Conservation (phyloP, 1,284 basidiomycete species). For the Marasmius tenuissimus region DNA sequence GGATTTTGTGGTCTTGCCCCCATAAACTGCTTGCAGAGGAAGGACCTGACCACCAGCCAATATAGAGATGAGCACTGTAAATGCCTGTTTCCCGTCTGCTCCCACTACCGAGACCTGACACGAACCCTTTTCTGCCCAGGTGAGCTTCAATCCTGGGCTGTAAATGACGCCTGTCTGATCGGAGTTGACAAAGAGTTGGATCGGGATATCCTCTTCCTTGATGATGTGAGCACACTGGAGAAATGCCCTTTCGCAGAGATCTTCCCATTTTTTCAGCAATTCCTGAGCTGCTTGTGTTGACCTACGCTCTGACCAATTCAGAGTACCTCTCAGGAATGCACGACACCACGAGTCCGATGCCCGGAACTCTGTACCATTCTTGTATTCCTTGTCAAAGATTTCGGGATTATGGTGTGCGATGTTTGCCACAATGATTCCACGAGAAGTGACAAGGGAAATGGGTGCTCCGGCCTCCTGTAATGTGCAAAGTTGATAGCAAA, state of each 20-base stretch:
- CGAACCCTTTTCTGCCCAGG: conserved; percentile 26
- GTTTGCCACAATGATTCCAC: conserved; percentile 24
- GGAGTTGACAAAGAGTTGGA: conserved; percentile 31
- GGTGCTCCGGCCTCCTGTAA: conserved; percentile 16
- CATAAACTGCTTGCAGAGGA: conserved; percentile 30
- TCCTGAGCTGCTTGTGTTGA: conserved; percentile 34
- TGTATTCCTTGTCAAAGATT: conserved; percentile 17
- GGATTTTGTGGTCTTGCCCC: conserved; percentile 22
- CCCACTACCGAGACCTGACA: conserved; percentile 32
- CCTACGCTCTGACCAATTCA: conserved; percentile 23
- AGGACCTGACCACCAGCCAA: conserved; percentile 25
- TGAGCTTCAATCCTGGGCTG: conserved; percentile 25
- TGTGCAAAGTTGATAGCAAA: conserved; percentile 16
- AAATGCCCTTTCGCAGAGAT: conserved; percentile 22
- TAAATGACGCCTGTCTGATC: conserved; percentile 37
- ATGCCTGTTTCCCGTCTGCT: conserved; percentile 36
- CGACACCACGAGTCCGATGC: conserved; percentile 27
- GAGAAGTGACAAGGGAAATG: conserved; percentile 21
- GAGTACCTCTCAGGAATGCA: conserved; percentile 17
- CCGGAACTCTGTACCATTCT: conserved; percentile 23
- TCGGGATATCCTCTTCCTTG: conserved; percentile 28
- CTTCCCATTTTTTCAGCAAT: conserved; percentile 27
- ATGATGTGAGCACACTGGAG: conserved; percentile 25
- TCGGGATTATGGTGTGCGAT: conserved; percentile 17
- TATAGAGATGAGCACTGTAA: conserved; percentile 30